phyloP scores from a whole-genome alignment of 1,284 basidiomycete species.

The Leccinum pallidistipes region DNA sequence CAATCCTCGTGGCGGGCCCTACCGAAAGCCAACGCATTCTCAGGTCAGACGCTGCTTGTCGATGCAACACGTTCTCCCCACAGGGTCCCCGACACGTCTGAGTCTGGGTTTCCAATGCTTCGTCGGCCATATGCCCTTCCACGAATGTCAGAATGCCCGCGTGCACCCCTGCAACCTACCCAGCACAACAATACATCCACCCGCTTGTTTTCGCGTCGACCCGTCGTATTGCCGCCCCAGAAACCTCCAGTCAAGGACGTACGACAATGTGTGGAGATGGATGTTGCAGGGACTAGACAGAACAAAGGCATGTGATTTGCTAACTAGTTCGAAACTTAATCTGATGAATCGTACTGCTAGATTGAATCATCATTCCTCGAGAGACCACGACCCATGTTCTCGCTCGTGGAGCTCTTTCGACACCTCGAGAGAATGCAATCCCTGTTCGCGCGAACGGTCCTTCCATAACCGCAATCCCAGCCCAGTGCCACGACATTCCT shows the following conservation, averaged over 20 bases:
- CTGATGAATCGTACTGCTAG: conserved; percentile 37
- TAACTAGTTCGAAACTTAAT: neutral
- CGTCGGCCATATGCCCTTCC: neutral
- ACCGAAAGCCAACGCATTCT: neutral
- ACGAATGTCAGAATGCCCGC: neutral
- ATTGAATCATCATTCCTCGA: conserved; percentile 69
- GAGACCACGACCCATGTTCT: conserved; percentile 58
- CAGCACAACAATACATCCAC: neutral
- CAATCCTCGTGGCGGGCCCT: conserved; percentile 15
- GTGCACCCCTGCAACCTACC: neutral
- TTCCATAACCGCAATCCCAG: too few relatives aligned
- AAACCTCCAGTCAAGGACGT: conserved; percentile 36
- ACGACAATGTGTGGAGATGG: conserved; percentile 70
- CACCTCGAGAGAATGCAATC: conserved; percentile 16
- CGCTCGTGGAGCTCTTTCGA: conserved; percentile 51
- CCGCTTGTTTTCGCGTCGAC: neutral
- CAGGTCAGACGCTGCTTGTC: neutral
- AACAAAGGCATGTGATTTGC: conserved; percentile 29
- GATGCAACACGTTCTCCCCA: neutral
- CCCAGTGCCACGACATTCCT: too few relatives aligned
- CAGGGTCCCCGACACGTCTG: neutral
- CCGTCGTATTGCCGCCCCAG: neutral
- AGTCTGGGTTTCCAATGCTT: neutral
- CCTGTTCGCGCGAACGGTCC: neutral
- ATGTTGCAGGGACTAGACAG: conserved; percentile 58